Base-by-base conservation (phyloP, 116 monocot species). In the Posidonia oceanica region DNA sequence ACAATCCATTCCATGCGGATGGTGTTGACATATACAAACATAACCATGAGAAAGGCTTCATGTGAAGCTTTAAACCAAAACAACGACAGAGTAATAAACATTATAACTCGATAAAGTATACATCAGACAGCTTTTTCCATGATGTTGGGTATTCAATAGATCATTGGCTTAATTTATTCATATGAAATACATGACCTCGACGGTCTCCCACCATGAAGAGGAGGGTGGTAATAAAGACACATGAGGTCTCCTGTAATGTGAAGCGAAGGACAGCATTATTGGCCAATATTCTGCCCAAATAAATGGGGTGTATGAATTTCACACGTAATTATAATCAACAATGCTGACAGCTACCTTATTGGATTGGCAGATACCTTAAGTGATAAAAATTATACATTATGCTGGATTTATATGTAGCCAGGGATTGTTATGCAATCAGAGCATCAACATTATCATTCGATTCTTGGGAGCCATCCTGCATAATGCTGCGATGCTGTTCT, bases 401-500 rank as follows among this genome's bases (percentile, higher is more conserved):
- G 57, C 18, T 20, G 57, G 16, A 7, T 57, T 7, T 57, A 20
- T 57, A 20, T 6, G 18, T 29, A 29, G 29, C 1, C 29, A 29
- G 29, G 29, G 0, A 29, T 29, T 29, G 29, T 29, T 29, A 29
- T 29, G 29, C 29, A 29, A 29, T 29, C 29, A 29, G 29, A 29
- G 29, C 29, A 29, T 1, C 29, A 29, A 29, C 29, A 29, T 29
- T 29, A 29, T 29, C 61, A 61, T 10, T 61, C 12, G 23, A 29
- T 12, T 61, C 61, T 36, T 36, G 61, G 21, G 61, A 21, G 41
- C 64, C 83, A 37, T 77, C 82, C 57, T 52, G 66, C 55, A 78
- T 67, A 69, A 41, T 79, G 61, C 71, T 73, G 57, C 77, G 79
- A 67, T 86, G 86, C 22, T 92, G 85, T 65, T 97, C 97, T 55